These are phyloP conservation scores for Ustilago sp. DNA, from an alignment of 1,284 basidiomycete genomes.

Conservation along the genomic window DNA sequence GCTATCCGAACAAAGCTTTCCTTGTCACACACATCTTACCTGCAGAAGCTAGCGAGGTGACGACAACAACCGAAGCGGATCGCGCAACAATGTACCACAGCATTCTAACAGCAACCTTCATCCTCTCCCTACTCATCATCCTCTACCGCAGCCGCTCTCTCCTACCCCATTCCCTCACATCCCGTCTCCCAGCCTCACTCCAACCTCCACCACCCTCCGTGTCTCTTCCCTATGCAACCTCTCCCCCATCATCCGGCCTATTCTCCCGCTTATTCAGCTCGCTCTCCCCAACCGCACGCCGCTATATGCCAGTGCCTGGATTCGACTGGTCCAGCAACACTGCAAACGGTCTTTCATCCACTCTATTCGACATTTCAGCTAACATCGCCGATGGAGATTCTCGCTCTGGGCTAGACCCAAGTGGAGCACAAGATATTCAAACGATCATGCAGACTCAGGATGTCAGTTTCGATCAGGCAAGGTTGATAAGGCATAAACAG, in stretches of 20 bases:
- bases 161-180: conserved; percentile 10
- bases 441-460: conserved; percentile 56
- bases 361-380: conserved; percentile 62
- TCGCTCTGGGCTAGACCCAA: conserved; percentile 56
- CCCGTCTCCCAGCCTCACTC: conserved; percentile 1
- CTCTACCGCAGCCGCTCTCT: conserved; percentile 37
- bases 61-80: too few species aligned
- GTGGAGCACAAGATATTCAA: conserved; percentile 58
- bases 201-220: neutral
- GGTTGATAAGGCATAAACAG: conserved; percentile 61
- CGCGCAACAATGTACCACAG: conserved; percentile 39
- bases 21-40: too few species aligned
- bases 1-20: neutral
- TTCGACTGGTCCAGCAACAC: conserved; percentile 54
- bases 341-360: conserved; percentile 49
- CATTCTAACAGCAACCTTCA: conserved; percentile 36
- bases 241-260: neutral
- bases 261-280: conserved; percentile 3
- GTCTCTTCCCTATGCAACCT: neutral
- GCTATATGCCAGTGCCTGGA: conserved; percentile 16
- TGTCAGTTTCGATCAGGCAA: conserved; percentile 63
- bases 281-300: neutral
- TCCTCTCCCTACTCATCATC: conserved; percentile 35
- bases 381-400: conserved; percentile 59
- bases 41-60: too few species aligned